Percentiles rank a stretch among this genome's conserved stretches.
phyloP scores from a whole-genome alignment of 108 stramenopile genomes.

The Nitzschia putrida region DNA sequence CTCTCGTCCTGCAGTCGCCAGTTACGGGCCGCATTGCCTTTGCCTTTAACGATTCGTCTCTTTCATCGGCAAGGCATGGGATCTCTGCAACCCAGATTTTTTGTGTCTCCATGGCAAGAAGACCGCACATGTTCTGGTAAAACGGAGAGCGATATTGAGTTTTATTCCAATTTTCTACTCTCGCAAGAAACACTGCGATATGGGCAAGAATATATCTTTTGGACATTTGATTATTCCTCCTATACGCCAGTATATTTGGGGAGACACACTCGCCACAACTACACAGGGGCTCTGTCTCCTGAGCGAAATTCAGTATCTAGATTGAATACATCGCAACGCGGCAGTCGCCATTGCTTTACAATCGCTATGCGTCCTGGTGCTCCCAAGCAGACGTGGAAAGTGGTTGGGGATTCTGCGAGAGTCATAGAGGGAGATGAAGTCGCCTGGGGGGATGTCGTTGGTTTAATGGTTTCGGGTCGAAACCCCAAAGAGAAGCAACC shows the following conservation, averaged over 20 bases:
- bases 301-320: conserved; percentile 7
- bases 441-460: conserved; percentile 26
- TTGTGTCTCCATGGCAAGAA: conserved; percentile 7
- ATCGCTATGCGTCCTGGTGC: conserved; percentile 17
- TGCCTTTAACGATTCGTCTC: conserved; percentile 7
- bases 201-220: conserved; percentile 18
- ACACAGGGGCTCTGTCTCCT: neutral
- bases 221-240: conserved; percentile 22
- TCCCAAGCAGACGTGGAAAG: conserved; percentile 28
- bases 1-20: conserved; percentile 10
- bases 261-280: conserved; percentile 25
- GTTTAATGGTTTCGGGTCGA: conserved; percentile 9
- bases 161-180: neutral
- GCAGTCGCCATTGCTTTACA: too few relatives aligned
- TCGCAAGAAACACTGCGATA: neutral
- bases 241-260: conserved; percentile 16
- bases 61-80: conserved; percentile 1
- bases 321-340: neutral
- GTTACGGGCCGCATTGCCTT: conserved; percentile 7
- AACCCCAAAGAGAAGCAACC: conserved; percentile 19
- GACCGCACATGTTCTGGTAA: too few relatives aligned
- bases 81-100: conserved; percentile 7
- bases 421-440: conserved; percentile 6
- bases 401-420: neutral
- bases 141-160: neutral